Evolutionary conservation across 2,329 filamentous ascomycete genomes (phyloP).

Genomic region (Pestalotiopsis sp.): DNA sequence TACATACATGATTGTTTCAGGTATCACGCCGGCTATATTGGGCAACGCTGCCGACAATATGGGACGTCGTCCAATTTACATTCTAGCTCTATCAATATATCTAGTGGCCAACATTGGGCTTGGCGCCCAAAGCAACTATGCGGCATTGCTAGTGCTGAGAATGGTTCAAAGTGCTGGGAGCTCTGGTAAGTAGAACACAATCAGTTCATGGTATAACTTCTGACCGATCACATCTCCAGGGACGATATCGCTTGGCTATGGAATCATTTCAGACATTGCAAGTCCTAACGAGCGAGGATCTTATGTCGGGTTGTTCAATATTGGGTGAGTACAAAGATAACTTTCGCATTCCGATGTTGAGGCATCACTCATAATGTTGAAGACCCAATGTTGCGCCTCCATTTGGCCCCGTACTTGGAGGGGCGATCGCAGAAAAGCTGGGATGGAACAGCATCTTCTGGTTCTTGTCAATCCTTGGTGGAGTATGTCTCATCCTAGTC

Average conservation of each 20-base stretch:
- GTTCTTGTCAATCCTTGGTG: constrained; percentile 44
- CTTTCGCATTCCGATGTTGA: background rate
- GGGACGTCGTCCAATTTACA: constrained; percentile 13
- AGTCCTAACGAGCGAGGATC: constrained; percentile 53
- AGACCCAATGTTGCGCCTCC: constrained; percentile 35
- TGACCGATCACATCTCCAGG: constrained; percentile 14
- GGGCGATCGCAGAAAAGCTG: constrained; percentile 45
- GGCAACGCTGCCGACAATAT: constrained; percentile 17
- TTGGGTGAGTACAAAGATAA: constrained; percentile 27
- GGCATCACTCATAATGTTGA: background rate
- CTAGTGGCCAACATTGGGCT: constrained; percentile 17
- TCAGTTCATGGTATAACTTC: too few relatives aligned
- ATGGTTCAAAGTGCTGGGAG: constrained; percentile 19
- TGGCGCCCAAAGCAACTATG: constrained; percentile 15
- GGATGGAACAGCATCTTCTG: constrained; percentile 53
- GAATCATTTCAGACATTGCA: constrained; percentile 54
- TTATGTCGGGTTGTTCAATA: constrained; percentile 47
- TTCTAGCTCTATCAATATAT: constrained; percentile 14
- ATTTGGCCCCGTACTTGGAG: constrained; percentile 48
- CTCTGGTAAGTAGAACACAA: constrained; percentile 9
- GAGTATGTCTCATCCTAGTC: constrained; percentile 37
- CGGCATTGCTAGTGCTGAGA: constrained; percentile 16
- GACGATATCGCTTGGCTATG: constrained; percentile 42
- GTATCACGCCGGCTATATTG: constrained; percentile 5
- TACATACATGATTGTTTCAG: constrained; percentile 22